These are phyloP conservation scores for Mucor sp. DNA, from an alignment of 371 early-diverging fungal genomes.

Conservation along the genomic window DNA sequence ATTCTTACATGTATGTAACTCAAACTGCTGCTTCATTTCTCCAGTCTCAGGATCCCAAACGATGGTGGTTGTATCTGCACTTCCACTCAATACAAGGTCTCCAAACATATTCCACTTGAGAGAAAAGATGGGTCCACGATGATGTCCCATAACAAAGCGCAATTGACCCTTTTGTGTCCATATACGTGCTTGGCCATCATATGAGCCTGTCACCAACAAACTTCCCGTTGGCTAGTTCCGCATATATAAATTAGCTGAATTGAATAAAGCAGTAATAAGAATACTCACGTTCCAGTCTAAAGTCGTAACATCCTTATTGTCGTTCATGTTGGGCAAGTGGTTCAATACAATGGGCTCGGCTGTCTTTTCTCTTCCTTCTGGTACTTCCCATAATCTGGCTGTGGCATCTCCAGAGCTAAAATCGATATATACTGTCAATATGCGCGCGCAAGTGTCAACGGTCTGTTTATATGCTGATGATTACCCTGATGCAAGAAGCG, in stretches of 20 bases:
- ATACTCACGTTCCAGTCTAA: constrained; percentile 89
- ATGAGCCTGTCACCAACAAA: constrained; percentile 89
- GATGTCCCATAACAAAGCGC: constrained; percentile 67
- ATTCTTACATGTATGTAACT: constrained; percentile 69
- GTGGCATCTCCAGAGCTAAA: constrained; percentile 83
- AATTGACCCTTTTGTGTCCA: constrained; percentile 81
- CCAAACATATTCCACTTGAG: constrained; percentile 88
- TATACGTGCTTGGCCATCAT: constrained; percentile 86
- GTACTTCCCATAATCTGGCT: constrained; percentile 82
- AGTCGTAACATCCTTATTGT: constrained; percentile 74
- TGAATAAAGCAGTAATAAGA: background rate
- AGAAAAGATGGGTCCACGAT: constrained; percentile 84
- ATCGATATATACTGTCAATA: background rate
- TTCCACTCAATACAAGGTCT: constrained; percentile 77
- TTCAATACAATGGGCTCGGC: constrained; percentile 60
- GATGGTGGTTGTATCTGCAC: constrained; percentile 80
- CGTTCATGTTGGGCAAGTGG: constrained; percentile 57
- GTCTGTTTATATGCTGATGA: background rate
- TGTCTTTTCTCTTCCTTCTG: constrained; percentile 31
- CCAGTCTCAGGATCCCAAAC: constrained; percentile 88
- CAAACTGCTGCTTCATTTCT: constrained; percentile 76
- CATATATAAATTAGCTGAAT: background rate
- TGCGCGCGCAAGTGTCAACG: background rate
- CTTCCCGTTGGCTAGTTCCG: constrained; percentile 71
- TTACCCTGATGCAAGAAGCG: constrained; percentile 85